A percentile compares a stretch with the other conserved stretches of the same genome.
Conservation (phyloP, 2,329 filamentous ascomycete genomes). For the Fonsecaea pedrosoi region DNA sequence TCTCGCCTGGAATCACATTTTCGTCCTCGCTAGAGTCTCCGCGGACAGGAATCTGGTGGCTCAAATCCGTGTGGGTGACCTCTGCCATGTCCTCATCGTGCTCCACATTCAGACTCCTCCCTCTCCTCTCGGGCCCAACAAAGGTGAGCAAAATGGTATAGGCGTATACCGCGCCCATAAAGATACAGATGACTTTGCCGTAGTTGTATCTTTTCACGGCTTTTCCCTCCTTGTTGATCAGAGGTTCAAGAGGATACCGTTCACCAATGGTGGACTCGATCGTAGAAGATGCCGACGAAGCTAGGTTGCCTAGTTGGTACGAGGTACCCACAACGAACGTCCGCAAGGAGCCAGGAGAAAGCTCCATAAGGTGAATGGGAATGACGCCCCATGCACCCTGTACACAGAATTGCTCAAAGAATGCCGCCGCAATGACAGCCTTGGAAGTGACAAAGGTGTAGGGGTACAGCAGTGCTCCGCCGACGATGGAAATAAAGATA, state of each 20-base stretch:
- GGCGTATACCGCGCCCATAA: slow-evolving; percentile 82
- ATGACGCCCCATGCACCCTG: slow-evolving; percentile 79
- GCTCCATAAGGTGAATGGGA: slow-evolving; percentile 72
- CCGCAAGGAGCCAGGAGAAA: slow-evolving; percentile 65
- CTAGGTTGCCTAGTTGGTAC: slow-evolving; percentile 70
- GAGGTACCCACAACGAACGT: slow-evolving; percentile 68
- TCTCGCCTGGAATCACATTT: slow-evolving; percentile 29
- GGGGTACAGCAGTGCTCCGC: slow-evolving; percentile 80
- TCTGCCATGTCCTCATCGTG: slow-evolving; percentile 56
- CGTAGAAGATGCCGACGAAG: slow-evolving; percentile 68
- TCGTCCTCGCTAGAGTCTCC: slow-evolving; percentile 33
- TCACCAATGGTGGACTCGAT: slow-evolving; percentile 80
- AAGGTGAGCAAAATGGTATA: slow-evolving; percentile 62
- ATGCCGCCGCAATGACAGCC: slow-evolving; percentile 76
- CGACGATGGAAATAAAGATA: slow-evolving; percentile 67
- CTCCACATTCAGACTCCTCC: slow-evolving; percentile 55
- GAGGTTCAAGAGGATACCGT: slow-evolving; percentile 70
- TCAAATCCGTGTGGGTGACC: slow-evolving; percentile 42
- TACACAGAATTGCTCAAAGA: slow-evolving; percentile 82
- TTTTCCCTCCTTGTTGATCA: slow-evolving; percentile 52
- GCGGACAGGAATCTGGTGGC: slow-evolving; percentile 25
- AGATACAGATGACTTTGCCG: slow-evolving; percentile 85
- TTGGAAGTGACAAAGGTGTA: slow-evolving; percentile 73
- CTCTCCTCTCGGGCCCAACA: slow-evolving; percentile 57
- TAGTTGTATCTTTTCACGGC: slow-evolving; percentile 68